Conservation (phyloP, 768 basidiomycete species). For the Amanita jacksonii region DNA sequence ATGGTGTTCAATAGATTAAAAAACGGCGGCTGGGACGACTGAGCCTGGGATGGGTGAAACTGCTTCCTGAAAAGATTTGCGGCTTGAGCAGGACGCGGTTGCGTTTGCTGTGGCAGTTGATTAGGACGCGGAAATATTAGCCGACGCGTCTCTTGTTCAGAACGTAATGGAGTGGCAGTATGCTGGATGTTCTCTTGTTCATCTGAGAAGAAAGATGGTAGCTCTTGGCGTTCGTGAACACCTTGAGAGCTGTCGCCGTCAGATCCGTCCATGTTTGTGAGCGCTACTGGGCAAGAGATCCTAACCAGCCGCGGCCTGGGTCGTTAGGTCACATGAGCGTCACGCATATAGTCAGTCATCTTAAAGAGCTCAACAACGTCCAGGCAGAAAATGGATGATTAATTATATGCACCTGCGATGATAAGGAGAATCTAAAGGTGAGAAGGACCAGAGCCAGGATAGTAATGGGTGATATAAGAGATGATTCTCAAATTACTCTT, state of each 20-base stretch:
- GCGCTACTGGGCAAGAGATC: not conserved
- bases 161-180: not conserved
- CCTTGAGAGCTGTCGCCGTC: not conserved
- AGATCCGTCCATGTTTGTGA: conserved; percentile 1
- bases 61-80: conserved; percentile 4
- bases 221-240: not conserved
- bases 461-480: not conserved
- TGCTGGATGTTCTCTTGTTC: not conserved
- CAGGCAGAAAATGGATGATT: not conserved
- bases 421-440: not conserved
- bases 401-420: not conserved
- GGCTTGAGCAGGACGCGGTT: not conserved
- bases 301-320: not conserved
- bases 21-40: not conserved
- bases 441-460: not conserved
- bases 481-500: conserved; percentile 20
- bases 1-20: conserved; percentile 8
- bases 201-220: not conserved
- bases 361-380: not conserved
- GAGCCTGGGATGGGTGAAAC: not conserved
- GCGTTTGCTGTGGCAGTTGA: not conserved
- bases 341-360: not conserved
- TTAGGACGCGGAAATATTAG: conserved; percentile 1
- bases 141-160: not conserved
- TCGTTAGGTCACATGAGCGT: not conserved